Evolutionary conservation across 768 basidiomycete genomes (phyloP), one percentile per base, ranked within the genome.

Genomic region (Tulasnella sp.): DNA sequence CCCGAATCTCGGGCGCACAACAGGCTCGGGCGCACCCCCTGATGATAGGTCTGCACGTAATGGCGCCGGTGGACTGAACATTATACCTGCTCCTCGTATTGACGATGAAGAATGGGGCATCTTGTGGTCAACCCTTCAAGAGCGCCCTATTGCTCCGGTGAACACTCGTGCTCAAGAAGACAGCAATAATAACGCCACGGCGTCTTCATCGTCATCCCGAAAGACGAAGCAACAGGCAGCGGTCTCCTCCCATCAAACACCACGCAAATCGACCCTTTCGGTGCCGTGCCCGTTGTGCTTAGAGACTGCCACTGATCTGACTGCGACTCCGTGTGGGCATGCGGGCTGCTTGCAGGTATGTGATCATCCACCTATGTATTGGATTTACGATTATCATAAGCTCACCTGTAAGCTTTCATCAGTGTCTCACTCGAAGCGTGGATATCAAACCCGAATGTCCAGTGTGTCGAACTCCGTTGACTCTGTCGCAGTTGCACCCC

Each of bases 371-470:
- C 27, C 49, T 1, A 11, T 29, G 11, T 21, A 27, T 11, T 48
- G 3, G 46, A 43, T 19, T 15, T 8, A 22, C 12, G 12, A 15
- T 48, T 12, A 10, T 48, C 1, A 48, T 11, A 9, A 11, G 19
- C 49, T 51, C 34, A 24, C 2, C 1, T 51, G 27, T 51, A 19
- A 43, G 11, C 10, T 43, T 10, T 43, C 41, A 43, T 31, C 29
- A 51, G 49, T 51, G 49, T 27, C 49, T 51, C 4, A 27, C 27
- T 29, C 15, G 9, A 29, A 34, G 27, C 29, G 49, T 51, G 22
- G 30, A 51, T 19, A 51, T 34, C 29, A 51, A 30, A 27, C 50
- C 50, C 22, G 50, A 51, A 34, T 51, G 50, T 51, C 50, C 50
- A n/a, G 34, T 51, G 3, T 51, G 50, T 30, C 50, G 50, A 29